Conservation (phyloP, 1,284 basidiomycete genomes). For the Neotropicomus parvogracilis region DNA sequence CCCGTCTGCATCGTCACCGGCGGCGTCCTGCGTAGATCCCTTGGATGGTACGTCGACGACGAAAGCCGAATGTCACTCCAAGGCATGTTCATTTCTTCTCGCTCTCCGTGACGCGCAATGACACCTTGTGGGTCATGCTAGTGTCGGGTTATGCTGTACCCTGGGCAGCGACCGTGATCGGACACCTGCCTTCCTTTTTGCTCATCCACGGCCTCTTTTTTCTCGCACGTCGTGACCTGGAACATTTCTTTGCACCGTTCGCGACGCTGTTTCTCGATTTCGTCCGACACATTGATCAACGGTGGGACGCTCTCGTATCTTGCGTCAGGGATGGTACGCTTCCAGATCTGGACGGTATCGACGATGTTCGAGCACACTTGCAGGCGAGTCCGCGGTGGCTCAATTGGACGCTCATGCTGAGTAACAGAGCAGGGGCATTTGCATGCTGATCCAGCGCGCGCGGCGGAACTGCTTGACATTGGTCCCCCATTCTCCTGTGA, state of each 20-base stretch:
- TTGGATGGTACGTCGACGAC: constrained; percentile 9
- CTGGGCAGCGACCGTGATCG: constrained; percentile 14
- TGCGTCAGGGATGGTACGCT: constrained; percentile 18
- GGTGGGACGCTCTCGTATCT: constrained; percentile 19
- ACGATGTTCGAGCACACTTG: constrained; percentile 14
- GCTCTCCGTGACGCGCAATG: not conserved
- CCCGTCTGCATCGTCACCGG: constrained; percentile 10
- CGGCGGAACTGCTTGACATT: constrained; percentile 12
- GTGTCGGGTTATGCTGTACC: constrained; percentile 18
- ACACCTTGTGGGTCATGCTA: constrained; percentile 1
- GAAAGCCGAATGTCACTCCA: constrained; percentile 6
- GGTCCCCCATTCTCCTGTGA: constrained; percentile 10
- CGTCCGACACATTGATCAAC: constrained; percentile 15
- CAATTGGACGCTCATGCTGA: not conserved
- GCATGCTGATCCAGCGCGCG: constrained; percentile 10
- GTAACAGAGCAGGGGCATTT: not conserved
- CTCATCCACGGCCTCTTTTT: constrained; percentile 20
- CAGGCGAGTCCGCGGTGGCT: constrained; percentile 5
- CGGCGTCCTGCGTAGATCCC: not conserved
- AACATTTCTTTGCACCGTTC: constrained; percentile 4
- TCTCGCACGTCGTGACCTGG: constrained; percentile 9
- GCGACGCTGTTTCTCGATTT: constrained; percentile 15
- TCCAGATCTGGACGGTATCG: constrained; percentile 16
- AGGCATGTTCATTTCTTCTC: not conserved
- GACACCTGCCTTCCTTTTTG: constrained; percentile 16